phyloP scores from a whole-genome alignment of 129 eudicot genomes.

The Saussurea involucrata region DNA sequence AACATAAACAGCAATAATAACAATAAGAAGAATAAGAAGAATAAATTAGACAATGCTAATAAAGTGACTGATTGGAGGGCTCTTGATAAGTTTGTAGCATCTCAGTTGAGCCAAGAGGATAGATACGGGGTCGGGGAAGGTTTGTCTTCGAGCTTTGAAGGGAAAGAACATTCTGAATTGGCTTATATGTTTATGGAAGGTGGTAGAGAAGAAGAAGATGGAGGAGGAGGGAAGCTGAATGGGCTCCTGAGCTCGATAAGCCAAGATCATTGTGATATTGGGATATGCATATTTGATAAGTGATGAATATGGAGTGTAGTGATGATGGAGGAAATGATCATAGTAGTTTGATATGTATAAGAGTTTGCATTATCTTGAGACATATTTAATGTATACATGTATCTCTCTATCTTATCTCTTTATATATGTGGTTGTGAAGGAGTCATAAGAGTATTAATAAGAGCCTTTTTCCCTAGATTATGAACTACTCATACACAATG shows the following conservation, averaged over 20 bases:
- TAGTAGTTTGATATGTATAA: slow-evolving; percentile 24
- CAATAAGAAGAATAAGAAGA: slow-evolving; percentile 3
- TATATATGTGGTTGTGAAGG: slow-evolving; percentile 26
- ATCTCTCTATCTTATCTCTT: slow-evolving; percentile 9
- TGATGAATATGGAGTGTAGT: slow-evolving; percentile 19
- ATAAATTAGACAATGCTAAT: not conserved
- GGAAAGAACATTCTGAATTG: slow-evolving; percentile 29
- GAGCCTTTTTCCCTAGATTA: not conserved
- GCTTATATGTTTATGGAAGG: slow-evolving; percentile 56
- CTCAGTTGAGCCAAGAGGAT: slow-evolving; percentile 84
- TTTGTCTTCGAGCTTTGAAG: slow-evolving; percentile 30
- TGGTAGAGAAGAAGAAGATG: slow-evolving; percentile 28
- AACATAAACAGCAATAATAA: slow-evolving; percentile 3
- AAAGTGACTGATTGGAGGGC: slow-evolving; percentile 89
- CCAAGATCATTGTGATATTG: slow-evolving; percentile 57
- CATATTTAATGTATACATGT: slow-evolving; percentile 30
- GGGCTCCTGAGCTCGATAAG: slow-evolving; percentile 48
- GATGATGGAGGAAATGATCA: slow-evolving; percentile 16
- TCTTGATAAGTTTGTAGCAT: slow-evolving; percentile 93
- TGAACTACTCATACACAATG: not conserved
- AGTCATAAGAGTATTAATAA: slow-evolving; percentile 19
- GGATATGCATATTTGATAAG: slow-evolving; percentile 74
- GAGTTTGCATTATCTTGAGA: slow-evolving; percentile 24
- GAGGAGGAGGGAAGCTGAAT: slow-evolving; percentile 42
- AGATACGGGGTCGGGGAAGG: slow-evolving; percentile 11